phyloP scores from a whole-genome alignment of 1,284 basidiomycete genomes.

The Sporisorium graminicola region DNA sequence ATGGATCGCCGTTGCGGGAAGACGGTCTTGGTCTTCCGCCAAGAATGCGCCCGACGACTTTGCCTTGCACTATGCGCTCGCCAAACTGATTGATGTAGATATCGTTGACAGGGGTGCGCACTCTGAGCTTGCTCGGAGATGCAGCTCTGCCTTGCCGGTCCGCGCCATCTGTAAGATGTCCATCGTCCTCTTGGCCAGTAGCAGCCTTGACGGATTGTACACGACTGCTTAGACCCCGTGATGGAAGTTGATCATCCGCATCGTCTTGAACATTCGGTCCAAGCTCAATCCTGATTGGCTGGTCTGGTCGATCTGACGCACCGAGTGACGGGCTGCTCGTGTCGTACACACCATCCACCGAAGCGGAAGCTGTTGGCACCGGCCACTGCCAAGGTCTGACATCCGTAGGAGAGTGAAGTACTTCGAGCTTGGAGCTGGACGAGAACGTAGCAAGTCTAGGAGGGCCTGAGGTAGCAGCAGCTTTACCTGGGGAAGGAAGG shows the following conservation, averaged over 20 bases:
- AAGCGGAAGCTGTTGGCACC: constrained; percentile 6
- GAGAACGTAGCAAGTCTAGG: constrained; percentile 17
- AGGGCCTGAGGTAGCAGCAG: not conserved
- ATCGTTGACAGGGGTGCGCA: constrained; percentile 34
- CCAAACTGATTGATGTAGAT: constrained; percentile 56
- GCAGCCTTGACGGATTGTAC: constrained; percentile 33
- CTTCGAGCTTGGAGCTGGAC: constrained; percentile 29
- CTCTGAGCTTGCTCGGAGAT: constrained; percentile 23
- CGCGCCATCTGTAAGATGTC: not conserved
- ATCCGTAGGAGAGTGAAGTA: constrained; percentile 41
- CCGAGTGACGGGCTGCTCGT: constrained; percentile 1
- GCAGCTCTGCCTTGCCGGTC: constrained; percentile 6
- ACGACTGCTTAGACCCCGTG: constrained; percentile 26
- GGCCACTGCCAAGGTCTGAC: constrained; percentile 45
- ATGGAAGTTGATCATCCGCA: constrained; percentile 37
- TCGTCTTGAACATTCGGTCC: constrained; percentile 14
- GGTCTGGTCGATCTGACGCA: not conserved
- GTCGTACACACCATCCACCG: not conserved
- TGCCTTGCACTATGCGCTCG: constrained; percentile 47
- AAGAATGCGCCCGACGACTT: constrained; percentile 39
- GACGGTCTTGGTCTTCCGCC: constrained; percentile 40
- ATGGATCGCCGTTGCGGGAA: constrained; percentile 3
- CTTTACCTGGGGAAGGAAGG: not conserved
- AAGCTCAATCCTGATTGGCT: constrained; percentile 26
- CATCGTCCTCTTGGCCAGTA: constrained; percentile 2